Conservation (phyloP, 441 rosid species). For the Adansonia rubrostipa region DNA sequence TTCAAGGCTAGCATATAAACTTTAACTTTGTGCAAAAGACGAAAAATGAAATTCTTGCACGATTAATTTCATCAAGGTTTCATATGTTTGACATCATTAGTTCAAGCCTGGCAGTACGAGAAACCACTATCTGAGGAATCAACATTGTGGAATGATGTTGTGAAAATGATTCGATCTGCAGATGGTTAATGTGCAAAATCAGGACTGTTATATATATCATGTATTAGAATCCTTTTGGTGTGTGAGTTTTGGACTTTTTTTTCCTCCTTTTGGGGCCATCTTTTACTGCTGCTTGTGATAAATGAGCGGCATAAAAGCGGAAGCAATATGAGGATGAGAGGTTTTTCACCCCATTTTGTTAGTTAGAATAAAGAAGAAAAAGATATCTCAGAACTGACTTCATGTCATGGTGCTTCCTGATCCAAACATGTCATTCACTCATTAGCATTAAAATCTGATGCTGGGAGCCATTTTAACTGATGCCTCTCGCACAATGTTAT, state of each 20-base stretch:
- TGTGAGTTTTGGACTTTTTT: background rate
- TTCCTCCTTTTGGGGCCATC: background rate
- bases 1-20: background rate
- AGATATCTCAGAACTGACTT: background rate
- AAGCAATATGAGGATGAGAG: background rate
- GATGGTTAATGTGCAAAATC: background rate
- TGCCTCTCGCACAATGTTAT: conserved; percentile 12
- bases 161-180: background rate
- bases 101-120: background rate
- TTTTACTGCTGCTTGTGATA: background rate
- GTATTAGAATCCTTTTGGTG: background rate
- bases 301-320: background rate
- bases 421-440: background rate
- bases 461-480: background rate
- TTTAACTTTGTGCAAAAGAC: background rate
- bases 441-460: conserved; percentile 11
- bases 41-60: background rate
- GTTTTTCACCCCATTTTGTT: background rate
- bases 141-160: background rate
- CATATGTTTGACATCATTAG: background rate
- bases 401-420: background rate
- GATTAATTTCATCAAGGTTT: background rate
- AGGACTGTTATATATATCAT: background rate
- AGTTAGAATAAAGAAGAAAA: background rate
- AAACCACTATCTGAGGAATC: background rate